Evolutionary conservation across 805 yeast species (phyloP), one percentile per base, ranked within the genome.

Genomic region (Candida parachauliodes): DNA sequence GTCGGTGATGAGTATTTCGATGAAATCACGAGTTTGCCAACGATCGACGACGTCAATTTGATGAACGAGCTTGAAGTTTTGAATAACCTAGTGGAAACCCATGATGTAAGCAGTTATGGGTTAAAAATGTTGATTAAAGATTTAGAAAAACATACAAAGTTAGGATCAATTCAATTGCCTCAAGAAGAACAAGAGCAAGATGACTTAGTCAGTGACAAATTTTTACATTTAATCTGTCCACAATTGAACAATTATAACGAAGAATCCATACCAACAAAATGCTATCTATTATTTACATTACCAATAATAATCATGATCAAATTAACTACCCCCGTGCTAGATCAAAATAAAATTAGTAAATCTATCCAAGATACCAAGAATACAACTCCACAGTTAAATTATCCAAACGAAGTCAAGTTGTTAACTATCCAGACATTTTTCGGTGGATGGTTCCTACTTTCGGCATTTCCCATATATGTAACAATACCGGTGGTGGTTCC

Each of bases 321-420:
- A 16, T 11, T 60, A 9, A 50, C 67, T 8, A 55, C 50, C 9
- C 72, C 72, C 1, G 68, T 66, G 7, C 41, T 64, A 23, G 55
- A 59, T 15, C 51, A 50, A 18, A n/a, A 43, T 1, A 31, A 38
- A 5, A 33, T 47, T 16, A 28, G 11, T 14, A 33, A 37, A 6
- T 12, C 44, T 4, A 28, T 38, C 3, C 40, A 33, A 8, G 40
- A 40, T 27, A 30, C 28, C 11, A 26, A 31, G 11, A 27, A 25
- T 15, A 8, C 16, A 4, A 14, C 8, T 9, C 29, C 37, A 15
- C 11, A 7, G 2, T 45, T 48, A 37, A 50, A 52, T 34, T 54
- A 41, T 34, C 45, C 32, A 12, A 28, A 42, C 16, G 65, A 58
- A 32, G 41, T 29, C 12, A 8, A 32, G 32, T 42, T 60, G 12